Base-by-base conservation (phyloP, 1,284 basidiomycete species). In the Anthracocystis setariae region DNA sequence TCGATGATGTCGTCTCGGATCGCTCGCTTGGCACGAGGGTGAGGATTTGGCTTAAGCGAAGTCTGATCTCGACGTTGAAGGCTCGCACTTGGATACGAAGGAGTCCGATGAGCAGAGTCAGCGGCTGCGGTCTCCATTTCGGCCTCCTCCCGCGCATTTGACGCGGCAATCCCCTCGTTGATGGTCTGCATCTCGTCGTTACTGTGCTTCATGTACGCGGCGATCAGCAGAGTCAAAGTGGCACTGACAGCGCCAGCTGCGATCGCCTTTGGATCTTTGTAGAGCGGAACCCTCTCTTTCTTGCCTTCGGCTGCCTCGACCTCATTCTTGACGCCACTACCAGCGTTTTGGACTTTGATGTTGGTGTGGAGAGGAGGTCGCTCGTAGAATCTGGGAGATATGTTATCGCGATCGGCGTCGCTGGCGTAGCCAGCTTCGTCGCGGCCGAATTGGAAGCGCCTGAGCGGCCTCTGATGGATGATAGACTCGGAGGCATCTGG, bases 341-440 rank as follows among this genome's bases (percentile, higher is more conserved):
- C 44, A 32, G 37, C n/a, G 8, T 8, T 18, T 25, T 35, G 21
- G 21, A 23, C 17, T 23, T 43, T 18, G 29, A 24, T 29, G 38
- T 5, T 7, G 24, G 21, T n/a, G n/a, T n/a, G n/a, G 20, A 53
- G 46, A 24, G 59, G 47, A 40, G 54, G 55, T 20, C 42, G n/a
- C 1, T 43, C 38, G 46, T 58, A 50, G 4, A 18, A 23, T 25
- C 37, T 65, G 35, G 29, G 17, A 3, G 8, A 0, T 2, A 25
- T 29, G 10, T 17, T 0, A 9, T 40, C 50, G 18, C 18, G 37
- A 27, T 65, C 62, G 32, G 38, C 42, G 25, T 65, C 62, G n/a
- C 35, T 51, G 23, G 27, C 32, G 37, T 65, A 65, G 29, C 62
- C 62, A 24, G 23, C 43, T 17, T 58, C 46, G 20, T 58, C 47